Percentiles rank a stretch among this genome's conserved stretches.
phyloP scores from a whole-genome alignment of 176 grass and related monocot genomes.

The Cenchrus americanus region DNA sequence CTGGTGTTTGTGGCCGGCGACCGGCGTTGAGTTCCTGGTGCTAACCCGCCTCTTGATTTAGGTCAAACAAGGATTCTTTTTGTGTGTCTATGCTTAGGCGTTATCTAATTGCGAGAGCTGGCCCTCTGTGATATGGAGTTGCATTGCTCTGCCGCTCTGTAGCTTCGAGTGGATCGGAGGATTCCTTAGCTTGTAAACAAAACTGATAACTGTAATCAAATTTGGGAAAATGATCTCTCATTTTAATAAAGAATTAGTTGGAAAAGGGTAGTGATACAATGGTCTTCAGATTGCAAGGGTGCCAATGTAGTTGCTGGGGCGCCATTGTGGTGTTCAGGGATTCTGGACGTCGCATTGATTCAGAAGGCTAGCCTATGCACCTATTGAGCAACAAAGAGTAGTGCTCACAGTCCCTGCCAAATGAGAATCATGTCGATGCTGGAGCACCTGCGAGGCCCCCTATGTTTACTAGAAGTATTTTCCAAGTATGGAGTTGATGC shows the following conservation, averaged over 20 bases:
- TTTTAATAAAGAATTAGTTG: neutral
- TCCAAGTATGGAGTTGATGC: neutral
- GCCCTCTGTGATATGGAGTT: neutral
- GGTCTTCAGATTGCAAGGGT: neutral
- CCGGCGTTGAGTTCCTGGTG: neutral
- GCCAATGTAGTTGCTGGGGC: neutral
- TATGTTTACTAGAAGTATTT: neutral
- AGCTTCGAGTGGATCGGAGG: slow-evolving; percentile 1
- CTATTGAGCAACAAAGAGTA: neutral
- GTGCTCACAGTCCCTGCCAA: neutral
- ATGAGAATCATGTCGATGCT: neutral
- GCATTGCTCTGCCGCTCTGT: neutral
- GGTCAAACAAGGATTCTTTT: neutral
- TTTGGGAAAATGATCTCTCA: too few species aligned
- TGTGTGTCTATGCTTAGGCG: neutral
- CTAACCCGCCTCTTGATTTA: neutral
- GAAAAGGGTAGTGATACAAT: neutral
- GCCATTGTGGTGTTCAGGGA: neutral
- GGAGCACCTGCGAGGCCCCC: neutral
- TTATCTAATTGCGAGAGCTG: neutral
- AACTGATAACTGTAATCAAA: too few species aligned
- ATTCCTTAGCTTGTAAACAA: neutral
- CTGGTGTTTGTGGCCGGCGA: too few species aligned
- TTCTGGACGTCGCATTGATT: neutral
- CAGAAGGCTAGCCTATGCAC: neutral